Evolutionary conservation across 2,329 filamentous ascomycete genomes (phyloP).

Genomic region (Cordyceps fumosorosea): DNA sequence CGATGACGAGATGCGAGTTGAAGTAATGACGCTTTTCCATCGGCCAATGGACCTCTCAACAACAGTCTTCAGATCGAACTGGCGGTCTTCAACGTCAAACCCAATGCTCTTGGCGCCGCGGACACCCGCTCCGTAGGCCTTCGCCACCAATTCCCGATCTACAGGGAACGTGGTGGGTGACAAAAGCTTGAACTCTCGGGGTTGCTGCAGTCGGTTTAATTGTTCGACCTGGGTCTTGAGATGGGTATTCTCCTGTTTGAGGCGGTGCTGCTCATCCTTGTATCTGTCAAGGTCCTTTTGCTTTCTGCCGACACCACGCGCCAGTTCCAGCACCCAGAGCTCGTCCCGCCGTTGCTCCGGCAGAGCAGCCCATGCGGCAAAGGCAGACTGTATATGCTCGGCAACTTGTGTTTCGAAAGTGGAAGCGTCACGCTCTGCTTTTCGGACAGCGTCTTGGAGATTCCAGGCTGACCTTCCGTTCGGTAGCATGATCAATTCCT

Average conservation of each 20-base stretch:
- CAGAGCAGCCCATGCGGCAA: conserved; percentile 66
- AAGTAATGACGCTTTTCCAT: conserved; percentile 56
- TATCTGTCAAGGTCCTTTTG: conserved; percentile 48
- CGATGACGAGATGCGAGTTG: conserved; percentile 34
- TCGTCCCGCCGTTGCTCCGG: conserved; percentile 48
- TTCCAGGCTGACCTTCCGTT: conserved; percentile 32
- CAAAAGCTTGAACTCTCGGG: conserved; percentile 50
- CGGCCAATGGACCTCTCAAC: conserved; percentile 51
- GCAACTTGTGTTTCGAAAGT: conserved; percentile 62
- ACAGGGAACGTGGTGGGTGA: conserved; percentile 47
- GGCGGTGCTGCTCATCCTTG: conserved; percentile 41
- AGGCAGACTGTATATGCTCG: conserved; percentile 72
- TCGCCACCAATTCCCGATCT: conserved; percentile 40
- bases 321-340: conserved; percentile 56
- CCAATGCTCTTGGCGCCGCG: conserved; percentile 37
- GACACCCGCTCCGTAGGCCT: conserved; percentile 39
- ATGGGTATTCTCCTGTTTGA: conserved; percentile 51
- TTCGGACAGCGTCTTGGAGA: conserved; percentile 40
- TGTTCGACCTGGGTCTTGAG: conserved; percentile 54
- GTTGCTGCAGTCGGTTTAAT: conserved; percentile 51
- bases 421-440: conserved; percentile 46
- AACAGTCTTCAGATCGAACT: conserved; percentile 44
- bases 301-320: conserved; percentile 50
- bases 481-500: conserved; percentile 46
- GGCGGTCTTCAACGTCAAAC: conserved; percentile 42